These are phyloP conservation scores for Fusarium begoniae DNA, from an alignment of 2,329 filamentous ascomycete species.

Conservation along the genomic window DNA sequence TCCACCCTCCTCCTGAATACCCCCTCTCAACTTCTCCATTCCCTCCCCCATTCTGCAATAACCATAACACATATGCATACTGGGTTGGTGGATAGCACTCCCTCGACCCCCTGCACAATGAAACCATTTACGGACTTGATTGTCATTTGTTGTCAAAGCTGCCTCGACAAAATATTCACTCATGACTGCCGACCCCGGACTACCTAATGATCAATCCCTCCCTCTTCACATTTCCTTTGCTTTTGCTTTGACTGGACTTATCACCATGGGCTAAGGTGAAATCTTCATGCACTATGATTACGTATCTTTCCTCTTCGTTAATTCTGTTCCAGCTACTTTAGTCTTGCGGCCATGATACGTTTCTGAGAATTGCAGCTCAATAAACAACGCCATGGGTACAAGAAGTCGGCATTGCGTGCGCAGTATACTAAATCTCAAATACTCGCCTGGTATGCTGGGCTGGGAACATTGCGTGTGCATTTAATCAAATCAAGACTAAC, in stretches of 20 bases:
- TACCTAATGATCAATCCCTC: not conserved
- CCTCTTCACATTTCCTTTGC: not conserved
- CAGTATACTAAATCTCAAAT: not conserved
- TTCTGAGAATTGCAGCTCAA: not conserved
- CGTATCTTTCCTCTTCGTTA: not conserved
- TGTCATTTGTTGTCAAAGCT: not conserved
- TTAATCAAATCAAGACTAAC: not conserved
- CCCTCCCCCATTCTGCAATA: conserved; percentile 15
- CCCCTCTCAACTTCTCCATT: not conserved
- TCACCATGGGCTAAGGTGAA: not conserved
- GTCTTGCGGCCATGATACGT: not conserved
- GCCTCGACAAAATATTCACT: not conserved
- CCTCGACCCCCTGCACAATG: conserved; percentile 13
- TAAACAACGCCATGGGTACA: no score
- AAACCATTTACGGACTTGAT: not conserved
- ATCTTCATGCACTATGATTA: not conserved
- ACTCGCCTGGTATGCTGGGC: not conserved
- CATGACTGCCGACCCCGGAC: not conserved
- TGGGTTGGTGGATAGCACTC: conserved; percentile 15
- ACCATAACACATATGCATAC: conserved; percentile 40
- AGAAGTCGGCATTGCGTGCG: not conserved
- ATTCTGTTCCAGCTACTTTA: not conserved
- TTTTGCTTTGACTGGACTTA: not conserved
- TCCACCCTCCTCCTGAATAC: not conserved
- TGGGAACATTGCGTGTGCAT: not conserved